These are phyloP conservation scores for Pythium vanterpoolii DNA, from an alignment of 352 stramenopile genomes.

Conservation along the genomic window DNA sequence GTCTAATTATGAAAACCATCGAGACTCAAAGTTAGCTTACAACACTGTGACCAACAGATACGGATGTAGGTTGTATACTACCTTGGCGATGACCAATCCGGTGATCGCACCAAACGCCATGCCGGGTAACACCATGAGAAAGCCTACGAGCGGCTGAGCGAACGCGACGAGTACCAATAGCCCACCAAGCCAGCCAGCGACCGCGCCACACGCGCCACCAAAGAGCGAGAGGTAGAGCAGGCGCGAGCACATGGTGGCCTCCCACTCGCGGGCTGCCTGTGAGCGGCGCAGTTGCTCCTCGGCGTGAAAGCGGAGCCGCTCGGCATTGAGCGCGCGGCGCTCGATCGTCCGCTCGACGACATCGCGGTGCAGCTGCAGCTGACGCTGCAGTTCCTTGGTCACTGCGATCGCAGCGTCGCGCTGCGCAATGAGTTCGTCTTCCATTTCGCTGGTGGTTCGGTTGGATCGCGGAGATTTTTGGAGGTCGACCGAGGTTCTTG, in stretches of 20 bases:
- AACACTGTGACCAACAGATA: background rate
- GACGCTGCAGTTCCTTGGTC: constrained; percentile 66
- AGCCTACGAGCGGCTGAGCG: constrained; percentile 53
- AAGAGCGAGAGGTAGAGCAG: constrained; percentile 58
- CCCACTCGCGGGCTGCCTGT: constrained; percentile 47
- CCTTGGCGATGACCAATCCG: constrained; percentile 57
- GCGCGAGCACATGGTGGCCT: constrained; percentile 38
- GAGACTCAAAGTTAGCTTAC: no score
- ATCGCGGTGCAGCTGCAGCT: constrained; percentile 49
- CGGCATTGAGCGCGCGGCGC: constrained; percentile 62
- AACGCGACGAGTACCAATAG: constrained; percentile 49
- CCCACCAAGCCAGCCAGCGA: constrained; percentile 48
- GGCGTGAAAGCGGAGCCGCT: constrained; percentile 61
- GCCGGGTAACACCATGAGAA: constrained; percentile 59
- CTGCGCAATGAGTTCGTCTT: constrained; percentile 72
- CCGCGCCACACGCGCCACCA: constrained; percentile 39
- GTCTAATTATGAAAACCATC: no score
- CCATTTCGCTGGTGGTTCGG: constrained; percentile 28
- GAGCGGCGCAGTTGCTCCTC: constrained; percentile 49
- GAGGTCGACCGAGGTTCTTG: background rate
- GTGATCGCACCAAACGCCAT: constrained; percentile 48
- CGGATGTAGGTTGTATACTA: background rate
- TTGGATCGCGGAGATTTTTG: background rate
- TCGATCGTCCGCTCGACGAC: constrained; percentile 54
- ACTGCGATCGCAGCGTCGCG: constrained; percentile 73